Conservation (phyloP, 176 grass and related monocot genomes). For the Musa schizocarpa region DNA sequence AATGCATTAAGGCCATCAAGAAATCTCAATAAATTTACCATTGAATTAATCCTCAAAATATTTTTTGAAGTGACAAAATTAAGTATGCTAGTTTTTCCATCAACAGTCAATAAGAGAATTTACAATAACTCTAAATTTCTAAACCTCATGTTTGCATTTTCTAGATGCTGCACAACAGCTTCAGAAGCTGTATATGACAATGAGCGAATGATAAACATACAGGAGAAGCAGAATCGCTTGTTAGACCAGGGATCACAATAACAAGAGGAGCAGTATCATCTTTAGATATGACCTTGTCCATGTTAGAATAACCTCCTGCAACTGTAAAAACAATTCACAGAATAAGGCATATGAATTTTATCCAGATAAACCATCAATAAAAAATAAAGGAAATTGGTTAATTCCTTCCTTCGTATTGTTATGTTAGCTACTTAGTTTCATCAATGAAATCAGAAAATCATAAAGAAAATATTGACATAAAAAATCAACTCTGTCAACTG, state of each 20-base stretch:
- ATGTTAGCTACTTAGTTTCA: too few species aligned
- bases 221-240: constrained; percentile 82
- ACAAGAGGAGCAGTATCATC: constrained; percentile 68
- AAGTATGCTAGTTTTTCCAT: not conserved
- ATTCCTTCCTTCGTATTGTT: not conserved
- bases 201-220: constrained; percentile 39
- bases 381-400: not conserved
- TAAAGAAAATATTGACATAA: not conserved
- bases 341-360: not conserved
- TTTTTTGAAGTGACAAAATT: not conserved
- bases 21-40: not conserved
- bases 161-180: not conserved
- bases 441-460: too few species aligned
- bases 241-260: constrained; percentile 78
- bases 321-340: constrained; percentile 34
- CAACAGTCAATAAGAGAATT: not conserved
- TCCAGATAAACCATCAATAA: not conserved
- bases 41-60: not conserved
- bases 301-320: constrained; percentile 34
- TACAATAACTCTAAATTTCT: not conserved
- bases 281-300: constrained; percentile 39
- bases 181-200: not conserved
- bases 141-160: not conserved
- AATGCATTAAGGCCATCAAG: not conserved
- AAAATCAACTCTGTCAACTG: not conserved